Evolutionary conservation across 2,329 filamentous ascomycete species (phyloP).

Genomic region (Drechmeria coniospora): DNA sequence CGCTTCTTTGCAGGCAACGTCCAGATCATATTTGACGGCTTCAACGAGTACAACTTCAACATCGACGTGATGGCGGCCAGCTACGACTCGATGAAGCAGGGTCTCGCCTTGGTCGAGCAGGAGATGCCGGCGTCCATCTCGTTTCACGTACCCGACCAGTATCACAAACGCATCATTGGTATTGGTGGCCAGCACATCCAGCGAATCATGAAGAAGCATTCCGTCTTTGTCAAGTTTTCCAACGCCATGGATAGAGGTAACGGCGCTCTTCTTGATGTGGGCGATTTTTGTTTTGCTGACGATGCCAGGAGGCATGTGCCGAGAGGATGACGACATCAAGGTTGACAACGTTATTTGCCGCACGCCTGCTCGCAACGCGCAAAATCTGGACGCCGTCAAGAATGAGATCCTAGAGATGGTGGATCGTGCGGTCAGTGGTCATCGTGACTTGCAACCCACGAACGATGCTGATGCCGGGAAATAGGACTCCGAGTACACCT

Average conservation of each 20-base stretch:
- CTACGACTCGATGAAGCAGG: constrained; percentile 90
- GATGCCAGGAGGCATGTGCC: constrained; percentile 47
- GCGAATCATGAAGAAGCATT: constrained; percentile 99
- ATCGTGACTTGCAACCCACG: not conserved
- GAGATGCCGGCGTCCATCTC: constrained; percentile 99
- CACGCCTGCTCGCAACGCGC: constrained; percentile 89
- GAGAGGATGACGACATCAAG: constrained; percentile 95
- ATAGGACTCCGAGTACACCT: constrained; percentile 89
- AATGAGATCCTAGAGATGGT: constrained; percentile 99
- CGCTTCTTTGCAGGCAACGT: constrained; percentile 52
- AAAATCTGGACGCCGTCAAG: constrained; percentile 93
- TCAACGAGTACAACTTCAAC: constrained; percentile 99
- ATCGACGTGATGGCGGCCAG: constrained; percentile 89
- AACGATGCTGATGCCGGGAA: constrained; percentile 2
- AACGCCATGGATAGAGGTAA: constrained; percentile 92
- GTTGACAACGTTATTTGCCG: constrained; percentile 98
- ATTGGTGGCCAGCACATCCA: constrained; percentile 98
- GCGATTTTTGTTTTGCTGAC: too few relatives aligned
- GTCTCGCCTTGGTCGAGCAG: constrained; percentile 83
- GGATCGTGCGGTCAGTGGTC: constrained; percentile 60
- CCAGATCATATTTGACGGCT: constrained; percentile 97
- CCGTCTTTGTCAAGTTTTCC: constrained; percentile 97
- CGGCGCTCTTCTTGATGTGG: not conserved
- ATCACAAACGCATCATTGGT: constrained; percentile 97
- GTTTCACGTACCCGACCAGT: constrained; percentile 97